Evolutionary conservation across 1,284 basidiomycete species (phyloP).

Genomic region (Sporisorium iseilematis-ciliati): DNA sequence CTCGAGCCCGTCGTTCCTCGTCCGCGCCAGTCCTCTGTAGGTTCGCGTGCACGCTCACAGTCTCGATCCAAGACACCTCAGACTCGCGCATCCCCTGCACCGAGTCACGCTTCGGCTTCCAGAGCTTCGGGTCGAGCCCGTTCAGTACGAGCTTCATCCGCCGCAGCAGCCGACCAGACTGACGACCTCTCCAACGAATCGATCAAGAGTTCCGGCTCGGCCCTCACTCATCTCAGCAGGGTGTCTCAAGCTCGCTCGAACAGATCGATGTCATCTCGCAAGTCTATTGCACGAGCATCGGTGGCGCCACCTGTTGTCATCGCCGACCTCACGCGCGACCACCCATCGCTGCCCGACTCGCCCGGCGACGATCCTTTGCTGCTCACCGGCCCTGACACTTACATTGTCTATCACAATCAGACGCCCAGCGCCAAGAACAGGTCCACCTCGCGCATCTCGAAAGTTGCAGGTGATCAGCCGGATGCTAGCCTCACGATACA

Average conservation of each 20-base stretch:
- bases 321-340: conserved; percentile 38
- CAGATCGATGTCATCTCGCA: conserved; percentile 1
- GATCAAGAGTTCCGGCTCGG: conserved; percentile 33
- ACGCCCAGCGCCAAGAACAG: conserved; percentile 29
- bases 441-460: not conserved
- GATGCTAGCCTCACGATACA: conserved; percentile 16
- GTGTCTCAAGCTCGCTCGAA: conserved; percentile 10
- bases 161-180: conserved; percentile 10
- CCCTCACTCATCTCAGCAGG: conserved; percentile 18
- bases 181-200: conserved; percentile 30
- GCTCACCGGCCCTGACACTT: conserved; percentile 40
- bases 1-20: conserved; percentile 27
- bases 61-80: conserved; percentile 44
- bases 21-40: conserved; percentile 18
- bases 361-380: conserved; percentile 54
- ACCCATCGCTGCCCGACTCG: conserved; percentile 42
- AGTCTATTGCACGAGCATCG: conserved; percentile 13
- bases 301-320: conserved; percentile 26
- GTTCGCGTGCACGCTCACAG: conserved; percentile 17
- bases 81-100: conserved; percentile 24
- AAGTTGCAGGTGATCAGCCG: not conserved
- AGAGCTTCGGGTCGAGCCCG: conserved; percentile 11
- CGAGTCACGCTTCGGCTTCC: conserved; percentile 17
- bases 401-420: conserved; percentile 33
- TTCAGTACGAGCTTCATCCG: conserved; percentile 21